Evolutionary conservation across 768 basidiomycete genomes (phyloP).

Genomic region (Russula virescens): DNA sequence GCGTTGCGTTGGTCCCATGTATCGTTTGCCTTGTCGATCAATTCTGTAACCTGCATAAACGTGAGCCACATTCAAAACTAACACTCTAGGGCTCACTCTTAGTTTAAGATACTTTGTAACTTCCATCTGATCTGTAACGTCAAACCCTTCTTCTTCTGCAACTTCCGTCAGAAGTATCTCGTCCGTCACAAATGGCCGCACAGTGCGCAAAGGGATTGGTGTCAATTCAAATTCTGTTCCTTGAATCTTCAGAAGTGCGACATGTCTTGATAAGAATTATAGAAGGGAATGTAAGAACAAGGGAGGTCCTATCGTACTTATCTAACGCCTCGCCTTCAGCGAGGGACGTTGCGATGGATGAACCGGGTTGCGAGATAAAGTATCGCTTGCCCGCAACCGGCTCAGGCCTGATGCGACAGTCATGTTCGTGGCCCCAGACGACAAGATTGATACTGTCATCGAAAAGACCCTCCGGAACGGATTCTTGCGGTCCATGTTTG

Average conservation of each 20-base stretch:
- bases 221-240: slow-evolving; percentile 82
- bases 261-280: slow-evolving; percentile 53
- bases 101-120: slow-evolving; percentile 75
- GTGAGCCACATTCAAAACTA: neutral
- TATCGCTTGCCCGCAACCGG: slow-evolving; percentile 88
- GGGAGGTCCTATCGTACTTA: slow-evolving; percentile 51
- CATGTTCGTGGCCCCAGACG: slow-evolving; percentile 99
- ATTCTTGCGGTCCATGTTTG: slow-evolving; percentile 90
- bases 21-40: slow-evolving; percentile 73
- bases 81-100: slow-evolving; percentile 41
- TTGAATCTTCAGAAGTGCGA: slow-evolving; percentile 82
- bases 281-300: neutral
- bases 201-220: slow-evolving; percentile 83
- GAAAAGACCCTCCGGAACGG: slow-evolving; percentile 94
- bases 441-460: slow-evolving; percentile 92
- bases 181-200: slow-evolving; percentile 90
- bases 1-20: slow-evolving; percentile 75
- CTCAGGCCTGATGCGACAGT: slow-evolving; percentile 89
- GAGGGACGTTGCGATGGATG: slow-evolving; percentile 89
- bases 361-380: slow-evolving; percentile 91
- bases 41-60: slow-evolving; percentile 56
- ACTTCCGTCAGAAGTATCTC: slow-evolving; percentile 70
- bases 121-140: slow-evolving; percentile 74
- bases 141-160: slow-evolving; percentile 70
- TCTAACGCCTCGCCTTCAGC: slow-evolving; percentile 89